These are phyloP conservation scores for Niebla homalea DNA, from an alignment of 495 filamentous ascomycete species.

Conservation along the genomic window DNA sequence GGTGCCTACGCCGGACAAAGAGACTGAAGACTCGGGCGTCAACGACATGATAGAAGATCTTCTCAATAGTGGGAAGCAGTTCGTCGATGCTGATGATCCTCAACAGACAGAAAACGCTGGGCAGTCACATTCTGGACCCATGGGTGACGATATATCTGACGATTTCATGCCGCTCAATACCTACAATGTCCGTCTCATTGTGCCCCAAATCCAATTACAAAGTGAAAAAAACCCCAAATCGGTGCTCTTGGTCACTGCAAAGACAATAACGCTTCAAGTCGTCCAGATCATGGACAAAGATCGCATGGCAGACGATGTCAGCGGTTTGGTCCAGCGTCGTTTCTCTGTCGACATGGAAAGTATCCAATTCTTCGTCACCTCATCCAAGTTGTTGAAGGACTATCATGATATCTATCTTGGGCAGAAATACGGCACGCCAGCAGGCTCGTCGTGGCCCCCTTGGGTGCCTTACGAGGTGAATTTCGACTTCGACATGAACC, in stretches of 20 bases:
- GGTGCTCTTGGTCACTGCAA: slow-evolving; percentile 83
- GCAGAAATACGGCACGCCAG: slow-evolving; percentile 76
- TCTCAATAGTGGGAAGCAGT: slow-evolving; percentile 70
- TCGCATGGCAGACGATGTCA: slow-evolving; percentile 80
- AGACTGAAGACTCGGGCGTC: slow-evolving; percentile 50
- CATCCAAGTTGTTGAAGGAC: slow-evolving; percentile 72
- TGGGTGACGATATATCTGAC: slow-evolving; percentile 64
- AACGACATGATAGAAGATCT: slow-evolving; percentile 81
- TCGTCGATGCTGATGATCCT: slow-evolving; percentile 60
- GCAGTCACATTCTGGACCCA: slow-evolving; percentile 31
- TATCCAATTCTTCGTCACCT: slow-evolving; percentile 94
- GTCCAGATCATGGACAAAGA: slow-evolving; percentile 96
- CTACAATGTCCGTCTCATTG: slow-evolving; percentile 88
- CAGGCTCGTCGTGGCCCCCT: slow-evolving; percentile 82
- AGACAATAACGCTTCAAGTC: slow-evolving; percentile 93
- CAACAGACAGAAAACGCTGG: slow-evolving; percentile 20
- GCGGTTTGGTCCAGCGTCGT: slow-evolving; percentile 83
- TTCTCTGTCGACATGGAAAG: slow-evolving; percentile 92
- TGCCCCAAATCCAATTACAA: slow-evolving; percentile 92
- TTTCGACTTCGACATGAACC: slow-evolving; percentile 85
- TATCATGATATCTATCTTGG: slow-evolving; percentile 87
- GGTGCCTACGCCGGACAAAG: slow-evolving; percentile 24
- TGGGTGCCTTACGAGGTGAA: slow-evolving; percentile 97
- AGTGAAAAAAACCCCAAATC: slow-evolving; percentile 95
- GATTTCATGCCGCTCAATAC: slow-evolving; percentile 88